Conservation (phyloP, 2,329 filamentous ascomycete species). For the Aspergillus terreus region DNA sequence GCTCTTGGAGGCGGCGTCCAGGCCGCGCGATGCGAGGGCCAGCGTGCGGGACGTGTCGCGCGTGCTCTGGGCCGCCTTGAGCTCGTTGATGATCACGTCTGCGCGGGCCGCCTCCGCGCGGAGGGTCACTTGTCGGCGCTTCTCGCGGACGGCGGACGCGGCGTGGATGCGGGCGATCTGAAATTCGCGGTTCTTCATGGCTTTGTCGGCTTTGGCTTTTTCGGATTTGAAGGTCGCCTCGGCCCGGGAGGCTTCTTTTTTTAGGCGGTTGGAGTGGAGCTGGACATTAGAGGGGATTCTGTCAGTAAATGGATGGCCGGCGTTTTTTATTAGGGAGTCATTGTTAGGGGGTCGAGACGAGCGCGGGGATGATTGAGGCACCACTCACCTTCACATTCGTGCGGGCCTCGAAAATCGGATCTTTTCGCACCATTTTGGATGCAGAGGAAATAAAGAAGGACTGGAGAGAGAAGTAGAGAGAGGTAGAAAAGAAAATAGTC, state of each 20-base stretch:
- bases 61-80: conserved; percentile 47
- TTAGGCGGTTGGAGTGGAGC: conserved; percentile 47
- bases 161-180: conserved; percentile 49
- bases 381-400: conserved; percentile 39
- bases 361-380: not conserved
- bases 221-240: conserved; percentile 46
- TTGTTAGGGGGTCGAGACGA: too few relatives aligned
- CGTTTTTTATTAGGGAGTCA: not conserved
- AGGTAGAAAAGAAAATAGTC: not conserved
- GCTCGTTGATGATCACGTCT: conserved; percentile 48
- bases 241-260: conserved; percentile 45
- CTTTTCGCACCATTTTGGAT: conserved; percentile 38
- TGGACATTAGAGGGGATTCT: conserved; percentile 10
- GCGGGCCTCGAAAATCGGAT: conserved; percentile 41
- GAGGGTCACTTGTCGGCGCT: conserved; percentile 44
- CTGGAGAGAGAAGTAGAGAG: not conserved
- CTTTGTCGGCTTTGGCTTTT: conserved; percentile 46
- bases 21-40: conserved; percentile 41
- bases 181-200: conserved; percentile 47
- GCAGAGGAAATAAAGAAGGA: not conserved
- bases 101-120: conserved; percentile 45
- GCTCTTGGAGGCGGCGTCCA: conserved; percentile 43
- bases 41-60: conserved; percentile 45
- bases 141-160: conserved; percentile 44
- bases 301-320: not conserved